Percentiles rank a stretch among this genome's conserved stretches.
These are phyloP conservation scores for Penicillium desertorum DNA, from an alignment of 495 filamentous ascomycete species.

Conservation along the genomic window DNA sequence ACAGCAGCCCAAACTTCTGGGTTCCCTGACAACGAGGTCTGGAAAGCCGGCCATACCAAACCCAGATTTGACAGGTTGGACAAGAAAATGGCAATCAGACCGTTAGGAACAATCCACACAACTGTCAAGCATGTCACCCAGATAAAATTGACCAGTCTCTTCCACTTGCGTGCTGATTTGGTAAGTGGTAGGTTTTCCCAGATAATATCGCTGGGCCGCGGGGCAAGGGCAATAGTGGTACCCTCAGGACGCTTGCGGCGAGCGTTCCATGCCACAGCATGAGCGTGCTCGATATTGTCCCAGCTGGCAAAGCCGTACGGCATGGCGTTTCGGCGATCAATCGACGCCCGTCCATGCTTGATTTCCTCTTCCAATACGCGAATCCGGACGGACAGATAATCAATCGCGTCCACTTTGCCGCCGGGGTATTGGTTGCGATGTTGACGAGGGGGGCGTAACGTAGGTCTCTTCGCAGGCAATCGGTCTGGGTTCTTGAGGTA, in stretches of 20 bases:
- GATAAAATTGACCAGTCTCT: constrained; percentile 72
- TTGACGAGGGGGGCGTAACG: constrained; percentile 72
- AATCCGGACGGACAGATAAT: constrained; percentile 86
- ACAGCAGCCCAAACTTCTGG: constrained; percentile 75
- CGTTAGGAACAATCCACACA: constrained; percentile 93
- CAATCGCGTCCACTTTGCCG: constrained; percentile 83
- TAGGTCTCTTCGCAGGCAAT: constrained; percentile 75
- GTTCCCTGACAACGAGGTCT: constrained; percentile 58
- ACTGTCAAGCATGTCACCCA: constrained; percentile 81
- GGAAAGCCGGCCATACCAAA: constrained; percentile 75
- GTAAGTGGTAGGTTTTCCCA: constrained; percentile 87
- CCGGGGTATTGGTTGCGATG: constrained; percentile 48
- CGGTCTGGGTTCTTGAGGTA: constrained; percentile 86
- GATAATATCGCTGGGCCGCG: constrained; percentile 87
- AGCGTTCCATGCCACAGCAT: constrained; percentile 78
- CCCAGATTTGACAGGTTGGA: constrained; percentile 80
- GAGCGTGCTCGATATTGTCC: constrained; percentile 81
- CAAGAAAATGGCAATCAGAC: constrained; percentile 89
- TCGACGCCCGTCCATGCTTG: constrained; percentile 71
- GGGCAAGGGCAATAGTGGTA: constrained; percentile 74
- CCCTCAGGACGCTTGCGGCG: constrained; percentile 80
- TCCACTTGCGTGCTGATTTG: constrained; percentile 64
- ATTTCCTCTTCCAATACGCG: constrained; percentile 79
- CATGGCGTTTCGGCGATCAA: constrained; percentile 85
- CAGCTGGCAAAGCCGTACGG: constrained; percentile 94